phyloP scores from a whole-genome alignment of 768 basidiomycete species.

The Auricularia sp. region DNA sequence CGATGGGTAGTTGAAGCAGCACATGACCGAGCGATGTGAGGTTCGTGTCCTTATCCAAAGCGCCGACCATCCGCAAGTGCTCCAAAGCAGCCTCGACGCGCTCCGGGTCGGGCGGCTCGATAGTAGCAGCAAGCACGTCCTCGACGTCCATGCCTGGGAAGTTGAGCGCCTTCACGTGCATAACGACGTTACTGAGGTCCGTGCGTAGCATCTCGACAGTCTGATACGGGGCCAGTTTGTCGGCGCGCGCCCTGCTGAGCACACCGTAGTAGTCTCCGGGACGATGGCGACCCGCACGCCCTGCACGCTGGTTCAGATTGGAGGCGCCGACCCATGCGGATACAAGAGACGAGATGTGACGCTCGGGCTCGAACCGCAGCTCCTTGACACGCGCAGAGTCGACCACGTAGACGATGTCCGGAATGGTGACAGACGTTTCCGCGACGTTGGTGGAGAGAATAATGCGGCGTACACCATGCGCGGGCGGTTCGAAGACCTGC shows the following conservation, averaged over 20 bases:
- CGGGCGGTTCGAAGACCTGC: constrained; percentile 76
- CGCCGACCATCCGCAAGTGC: constrained; percentile 75
- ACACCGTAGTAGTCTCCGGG: constrained; percentile 88
- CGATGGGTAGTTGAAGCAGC: constrained; percentile 80
- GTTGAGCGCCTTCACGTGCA: constrained; percentile 91
- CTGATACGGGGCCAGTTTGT: constrained; percentile 63
- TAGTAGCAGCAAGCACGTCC: constrained; percentile 72
- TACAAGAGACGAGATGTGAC: constrained; percentile 80
- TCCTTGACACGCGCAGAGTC: constrained; percentile 86
- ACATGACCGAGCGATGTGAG: constrained; percentile 83
- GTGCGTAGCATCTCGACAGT: constrained; percentile 92
- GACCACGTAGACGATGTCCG: constrained; percentile 89
- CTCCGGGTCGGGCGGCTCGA: constrained; percentile 75
- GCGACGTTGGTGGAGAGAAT: constrained; percentile 94
- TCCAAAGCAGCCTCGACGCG: constrained; percentile 74
- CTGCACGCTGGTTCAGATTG: constrained; percentile 84
- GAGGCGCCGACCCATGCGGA: constrained; percentile 87
- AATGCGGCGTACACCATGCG: constrained; percentile 66
- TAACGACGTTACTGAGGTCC: constrained; percentile 83
- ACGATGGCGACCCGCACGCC: constrained; percentile 85
- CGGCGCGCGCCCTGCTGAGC: constrained; percentile 51
- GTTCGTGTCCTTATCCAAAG: constrained; percentile 62
- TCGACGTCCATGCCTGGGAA: constrained; percentile 80
- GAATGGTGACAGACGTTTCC: constrained; percentile 91
- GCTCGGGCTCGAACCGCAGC: constrained; percentile 76